Evolutionary conservation across 495 filamentous ascomycete genomes (phyloP), one percentile per base, ranked within the genome.

Genomic region (Penicillium psychrofluorescens): DNA sequence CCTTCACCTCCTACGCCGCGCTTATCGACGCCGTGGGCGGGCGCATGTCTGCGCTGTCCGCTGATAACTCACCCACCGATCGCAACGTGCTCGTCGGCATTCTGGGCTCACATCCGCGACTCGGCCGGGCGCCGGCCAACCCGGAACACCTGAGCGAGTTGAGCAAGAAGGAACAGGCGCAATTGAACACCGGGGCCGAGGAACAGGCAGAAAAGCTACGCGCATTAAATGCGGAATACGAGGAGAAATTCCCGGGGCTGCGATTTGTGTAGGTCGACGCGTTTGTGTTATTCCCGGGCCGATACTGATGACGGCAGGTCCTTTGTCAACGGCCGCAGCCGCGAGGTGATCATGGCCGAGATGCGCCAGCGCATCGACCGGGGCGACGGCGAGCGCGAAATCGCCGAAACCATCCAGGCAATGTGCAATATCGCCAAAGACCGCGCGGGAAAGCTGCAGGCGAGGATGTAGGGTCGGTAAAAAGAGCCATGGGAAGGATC

Each of bases 301-400:
- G 11, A 29, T 42, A 30, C 30, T 54, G 40, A 61, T 44, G 10
- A 39, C 36, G 38, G 38, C 48, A 86, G 83, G 38, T 81, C 88
- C 7, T 98, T 94, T 66, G 92, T 96, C 42, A 89, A 95, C 67
- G 89, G 90, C 13, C 75, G 89, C 49, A 69, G 73, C 45, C 73
- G 88, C 36, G 68, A 70, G 14, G 73, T 77, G 44, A 84, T 98
- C 34, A 86, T 96, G 84, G 74, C 77, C 44, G 85, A 96, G 61
- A 96, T 95, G 86, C 71, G 77, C 40, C 56, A 70, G 47, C 74
- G 92, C 45, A 95, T 95, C 61, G 76, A 71, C 12, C 71, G 81
- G 44, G 79, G 75, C 8, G 76, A 94, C 63, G 58, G 78, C 29
- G 70, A 77, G 42, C 65, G 60, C 11, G 92, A 96, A 64, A 76